Conservation (phyloP, 768 basidiomycete species). For the Macrolepiota fuliginosa region DNA sequence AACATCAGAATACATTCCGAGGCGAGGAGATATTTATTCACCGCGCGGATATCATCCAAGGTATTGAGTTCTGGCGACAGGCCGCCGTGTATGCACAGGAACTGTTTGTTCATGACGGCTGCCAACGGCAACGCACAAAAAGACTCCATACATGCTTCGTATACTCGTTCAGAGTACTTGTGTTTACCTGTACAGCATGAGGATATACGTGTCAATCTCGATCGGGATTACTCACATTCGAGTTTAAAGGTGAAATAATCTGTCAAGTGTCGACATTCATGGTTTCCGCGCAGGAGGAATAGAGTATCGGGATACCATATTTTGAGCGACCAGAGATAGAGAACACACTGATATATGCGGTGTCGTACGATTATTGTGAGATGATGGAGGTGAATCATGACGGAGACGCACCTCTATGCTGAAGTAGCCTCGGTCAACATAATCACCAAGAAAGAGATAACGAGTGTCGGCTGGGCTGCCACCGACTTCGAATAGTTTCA, state of each 20-base stretch:
- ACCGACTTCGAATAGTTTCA: conserved; percentile 94
- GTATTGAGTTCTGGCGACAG: conserved; percentile 94
- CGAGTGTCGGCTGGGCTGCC: conserved; percentile 93
- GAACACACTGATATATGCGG: conserved; percentile 68
- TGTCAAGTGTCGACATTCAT: conserved; percentile 97
- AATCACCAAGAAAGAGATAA: conserved; percentile 91
- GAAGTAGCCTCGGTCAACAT: conserved; percentile 92
- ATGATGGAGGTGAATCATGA: neutral
- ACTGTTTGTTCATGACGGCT: conserved; percentile 99
- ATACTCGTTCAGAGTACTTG: conserved; percentile 96
- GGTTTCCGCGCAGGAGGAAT: conserved; percentile 95
- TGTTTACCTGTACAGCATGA: conserved; percentile 72
- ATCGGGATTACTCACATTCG: conserved; percentile 68
- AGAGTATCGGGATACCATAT: conserved; percentile 99
- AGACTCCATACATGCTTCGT: conserved; percentile 97
- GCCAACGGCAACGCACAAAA: conserved; percentile 95
- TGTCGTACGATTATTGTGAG: conserved; percentile 10
- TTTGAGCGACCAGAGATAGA: conserved; percentile 97
- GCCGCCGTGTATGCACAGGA: conserved; percentile 97
- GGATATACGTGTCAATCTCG: conserved; percentile 3
- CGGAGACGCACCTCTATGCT: conserved; percentile 72
- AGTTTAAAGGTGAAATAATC: conserved; percentile 99
- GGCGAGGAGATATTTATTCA: conserved; percentile 36
- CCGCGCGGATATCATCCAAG: conserved; percentile 88
- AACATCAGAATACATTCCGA: conserved; percentile 1